Evolutionary conservation across 495 filamentous ascomycete genomes (phyloP), one percentile per base, ranked within the genome.

Genomic region (Aspergillus heteromorphus): DNA sequence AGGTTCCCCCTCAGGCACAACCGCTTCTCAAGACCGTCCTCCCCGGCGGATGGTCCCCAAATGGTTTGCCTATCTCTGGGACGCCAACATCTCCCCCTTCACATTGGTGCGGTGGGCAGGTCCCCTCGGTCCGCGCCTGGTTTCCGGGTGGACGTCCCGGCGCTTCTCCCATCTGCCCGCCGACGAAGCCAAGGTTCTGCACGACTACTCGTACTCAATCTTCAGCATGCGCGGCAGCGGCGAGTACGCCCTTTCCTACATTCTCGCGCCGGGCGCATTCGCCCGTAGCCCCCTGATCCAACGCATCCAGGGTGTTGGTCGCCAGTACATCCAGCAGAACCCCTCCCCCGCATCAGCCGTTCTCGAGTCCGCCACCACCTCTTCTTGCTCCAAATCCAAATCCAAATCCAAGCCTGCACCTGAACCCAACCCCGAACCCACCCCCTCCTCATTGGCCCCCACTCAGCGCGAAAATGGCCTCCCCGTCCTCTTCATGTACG

Each of bases 31-130:
- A 16, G 74, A 75, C 47, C 64, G 60, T 45, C 57, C 79, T 48
- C 72, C 83, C n/a, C 71, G 79, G 34, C 78, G 87, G 4, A 87
- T 85, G 16, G 59, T 89, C 11, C 87, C 91, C 0, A 85, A 86
- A 67, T 96, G 91, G 90, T 74, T 97, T 16, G 83, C 83, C 25
- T 96, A 89, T 67, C 80, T 98, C 30, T 98, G 93, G 93, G 93
- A 98, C 54, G 89, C 90, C 58, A 98, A 98, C 64, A 85, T 98
- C 58, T 96, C 91, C 0, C 93, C 95, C 16, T 98, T 98, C 68
- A 89, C 83, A 56, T 69, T 98, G 16, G 82, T 98, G 8, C 88
- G 93, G 49, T 87, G 92, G 79, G 73, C 89, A 9, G 93, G 93
- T n/a, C 93, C 93, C 0, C 68, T 98, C 1, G 93, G 93, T 1